Conservation (phyloP, 73 alveolate genomes). For the Stentor coeruleus region DNA sequence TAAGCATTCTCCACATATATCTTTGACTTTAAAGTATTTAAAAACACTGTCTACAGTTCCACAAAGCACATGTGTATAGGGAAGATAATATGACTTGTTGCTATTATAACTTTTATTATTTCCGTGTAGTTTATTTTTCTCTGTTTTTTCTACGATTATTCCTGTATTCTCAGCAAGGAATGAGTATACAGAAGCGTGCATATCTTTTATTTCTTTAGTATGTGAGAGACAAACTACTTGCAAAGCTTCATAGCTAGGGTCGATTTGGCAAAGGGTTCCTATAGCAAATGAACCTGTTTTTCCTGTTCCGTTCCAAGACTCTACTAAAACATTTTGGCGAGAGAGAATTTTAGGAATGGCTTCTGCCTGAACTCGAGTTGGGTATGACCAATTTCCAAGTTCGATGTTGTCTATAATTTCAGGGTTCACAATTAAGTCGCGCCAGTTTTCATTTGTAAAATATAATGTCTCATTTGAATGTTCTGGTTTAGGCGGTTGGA, state of each 20-base stretch:
- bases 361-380: conserved; percentile 71
- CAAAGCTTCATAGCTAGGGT: not conserved
- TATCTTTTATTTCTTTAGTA: not conserved
- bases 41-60: not conserved
- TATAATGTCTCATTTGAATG: too few relatives aligned
- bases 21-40: too few relatives aligned
- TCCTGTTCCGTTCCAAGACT: conserved; percentile 93
- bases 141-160: not conserved
- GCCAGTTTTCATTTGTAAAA: too few relatives aligned
- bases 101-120: too few relatives aligned
- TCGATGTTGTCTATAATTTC: not conserved
- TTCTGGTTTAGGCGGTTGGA: too few relatives aligned
- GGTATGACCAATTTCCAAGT: not conserved
- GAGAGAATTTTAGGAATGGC: conserved; percentile 82
- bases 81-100: not conserved
- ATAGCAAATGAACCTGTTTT: conserved; percentile 61
- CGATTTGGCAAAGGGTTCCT: conserved; percentile 32
- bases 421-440: not conserved
- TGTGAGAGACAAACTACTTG: not conserved
- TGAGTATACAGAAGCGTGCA: not conserved
- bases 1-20: too few relatives aligned
- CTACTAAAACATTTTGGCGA: conserved; percentile 76
- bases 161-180: not conserved
- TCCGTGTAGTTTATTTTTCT: too few relatives aligned
- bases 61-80: not conserved